Conservation (phyloP, 805 yeast species). For the Lachancea dasiensis region DNA sequence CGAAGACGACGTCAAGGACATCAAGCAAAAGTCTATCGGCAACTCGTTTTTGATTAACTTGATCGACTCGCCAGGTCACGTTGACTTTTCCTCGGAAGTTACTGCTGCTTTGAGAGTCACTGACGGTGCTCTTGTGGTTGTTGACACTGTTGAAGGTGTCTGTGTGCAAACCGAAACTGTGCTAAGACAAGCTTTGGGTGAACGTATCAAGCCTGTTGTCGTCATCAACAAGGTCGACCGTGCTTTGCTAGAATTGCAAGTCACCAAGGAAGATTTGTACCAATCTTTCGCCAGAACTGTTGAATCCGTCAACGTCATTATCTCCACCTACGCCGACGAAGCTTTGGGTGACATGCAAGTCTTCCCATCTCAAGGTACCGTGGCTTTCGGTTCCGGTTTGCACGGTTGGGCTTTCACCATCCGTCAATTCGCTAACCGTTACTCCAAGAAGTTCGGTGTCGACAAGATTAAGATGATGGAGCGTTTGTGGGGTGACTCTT, state of each 20-base stretch:
- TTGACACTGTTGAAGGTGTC: conserved; percentile 99
- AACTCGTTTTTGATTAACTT: conserved; percentile 93
- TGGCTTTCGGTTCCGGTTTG: conserved; percentile 99
- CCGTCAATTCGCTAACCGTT: conserved; percentile 96
- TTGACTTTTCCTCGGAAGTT: conserved; percentile 99
- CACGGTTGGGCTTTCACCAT: conserved; percentile 99
- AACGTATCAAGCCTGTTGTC: conserved; percentile 98
- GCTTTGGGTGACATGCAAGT: conserved; percentile 94
- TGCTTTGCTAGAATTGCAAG: conserved; percentile 98
- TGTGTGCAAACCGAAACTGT: conserved; percentile 99
- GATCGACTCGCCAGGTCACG: conserved; percentile 99
- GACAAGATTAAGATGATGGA: conserved; percentile 97
- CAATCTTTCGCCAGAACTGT: conserved; percentile 98
- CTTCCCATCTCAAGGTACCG: conserved; percentile 98
- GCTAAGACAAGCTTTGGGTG: conserved; percentile 97
- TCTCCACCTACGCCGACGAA: conserved; percentile 89
- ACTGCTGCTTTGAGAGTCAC: conserved; percentile 99
- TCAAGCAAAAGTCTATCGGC: conserved; percentile 84
- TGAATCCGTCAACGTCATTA: conserved; percentile 98
- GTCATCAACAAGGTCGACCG: conserved; percentile 99
- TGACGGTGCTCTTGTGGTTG: conserved; percentile 99
- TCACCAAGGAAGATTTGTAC: conserved; percentile 97
- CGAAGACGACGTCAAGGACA: conserved; percentile 76
- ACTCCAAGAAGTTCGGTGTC: conserved; percentile 99
- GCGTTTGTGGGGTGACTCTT: conserved; percentile 99